Conservation (phyloP, 2,329 filamentous ascomycete genomes). For the Aspergillus eucalypticola region DNA sequence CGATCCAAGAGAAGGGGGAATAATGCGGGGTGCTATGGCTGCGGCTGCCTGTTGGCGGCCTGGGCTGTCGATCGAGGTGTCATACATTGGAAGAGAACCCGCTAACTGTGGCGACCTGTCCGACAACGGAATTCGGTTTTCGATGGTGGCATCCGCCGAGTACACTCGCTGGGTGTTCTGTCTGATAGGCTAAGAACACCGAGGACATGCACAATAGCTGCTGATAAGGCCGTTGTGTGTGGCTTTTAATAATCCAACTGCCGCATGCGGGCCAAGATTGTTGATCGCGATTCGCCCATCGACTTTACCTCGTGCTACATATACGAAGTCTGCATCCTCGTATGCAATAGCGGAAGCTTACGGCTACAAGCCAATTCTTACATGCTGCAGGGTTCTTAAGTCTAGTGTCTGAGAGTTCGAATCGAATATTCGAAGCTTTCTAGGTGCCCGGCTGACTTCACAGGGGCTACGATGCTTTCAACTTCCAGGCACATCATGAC, state of each 20-base stretch:
- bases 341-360: no score
- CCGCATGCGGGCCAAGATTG: not conserved
- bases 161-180: not conserved
- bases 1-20: not conserved
- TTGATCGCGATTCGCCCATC: not conserved
- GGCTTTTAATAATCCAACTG: not conserved
- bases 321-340: not conserved
- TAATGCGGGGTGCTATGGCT: not conserved
- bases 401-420: not conserved
- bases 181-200: conserved; percentile 4
- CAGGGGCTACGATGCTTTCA: no score
- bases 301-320: not conserved
- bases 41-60: not conserved
- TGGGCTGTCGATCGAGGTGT: not conserved
- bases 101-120: not conserved
- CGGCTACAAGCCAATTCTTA: not conserved
- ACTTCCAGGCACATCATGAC: no score
- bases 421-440: no score
- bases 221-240: not conserved
- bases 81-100: not conserved
- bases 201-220: not conserved
- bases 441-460: no score
- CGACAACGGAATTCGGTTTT: not conserved
- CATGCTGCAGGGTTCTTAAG: not conserved
- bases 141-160: not conserved